Evolutionary conservation across 2,329 filamentous ascomycete species (phyloP).

Genomic region (Paracorniculantispora psalliotae): DNA sequence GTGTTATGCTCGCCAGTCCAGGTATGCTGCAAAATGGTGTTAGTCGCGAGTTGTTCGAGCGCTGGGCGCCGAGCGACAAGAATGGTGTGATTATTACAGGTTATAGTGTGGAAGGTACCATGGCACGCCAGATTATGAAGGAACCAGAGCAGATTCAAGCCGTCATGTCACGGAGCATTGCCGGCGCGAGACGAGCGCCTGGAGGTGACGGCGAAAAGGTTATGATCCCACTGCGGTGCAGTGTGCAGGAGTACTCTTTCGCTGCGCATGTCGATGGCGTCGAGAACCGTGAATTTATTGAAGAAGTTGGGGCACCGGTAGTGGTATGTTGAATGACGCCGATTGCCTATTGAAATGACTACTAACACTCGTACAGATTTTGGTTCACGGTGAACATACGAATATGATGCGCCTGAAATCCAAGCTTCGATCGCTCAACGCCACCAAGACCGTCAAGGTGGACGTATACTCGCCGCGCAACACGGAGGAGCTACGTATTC

Average conservation of each 20-base stretch:
- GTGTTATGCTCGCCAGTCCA: slow-evolving; percentile 94
- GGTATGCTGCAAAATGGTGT: slow-evolving; percentile 99
- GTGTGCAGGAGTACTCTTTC: slow-evolving; percentile 90
- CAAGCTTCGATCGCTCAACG: slow-evolving; percentile 87
- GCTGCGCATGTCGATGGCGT: slow-evolving; percentile 94
- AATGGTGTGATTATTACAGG: slow-evolving; percentile 99
- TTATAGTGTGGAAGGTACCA: slow-evolving; percentile 97
- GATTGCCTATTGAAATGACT: not conserved
- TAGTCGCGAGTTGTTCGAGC: slow-evolving; percentile 83
- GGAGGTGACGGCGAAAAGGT: slow-evolving; percentile 75
- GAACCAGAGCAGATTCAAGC: slow-evolving; percentile 94
- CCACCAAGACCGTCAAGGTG: slow-evolving; percentile 71
- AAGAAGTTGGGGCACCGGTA: slow-evolving; percentile 85
- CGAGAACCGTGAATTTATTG: slow-evolving; percentile 95
- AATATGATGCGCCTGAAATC: slow-evolving; percentile 98
- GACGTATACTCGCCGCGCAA: slow-evolving; percentile 94
- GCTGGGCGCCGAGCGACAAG: slow-evolving; percentile 93
- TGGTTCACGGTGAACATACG: slow-evolving; percentile 94
- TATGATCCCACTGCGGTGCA: slow-evolving; percentile 89
- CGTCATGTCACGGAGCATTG: slow-evolving; percentile 74
- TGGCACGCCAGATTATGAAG: slow-evolving; percentile 93
- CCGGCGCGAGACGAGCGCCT: slow-evolving; percentile 55
- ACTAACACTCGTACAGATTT: slow-evolving; percentile 54
- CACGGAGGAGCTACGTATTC: slow-evolving; percentile 89
- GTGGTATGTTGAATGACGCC: slow-evolving; percentile 62